Evolutionary conservation across 192 early-diverging fungal genomes (phyloP).

Genomic region (Anaeromyces robustus): DNA sequence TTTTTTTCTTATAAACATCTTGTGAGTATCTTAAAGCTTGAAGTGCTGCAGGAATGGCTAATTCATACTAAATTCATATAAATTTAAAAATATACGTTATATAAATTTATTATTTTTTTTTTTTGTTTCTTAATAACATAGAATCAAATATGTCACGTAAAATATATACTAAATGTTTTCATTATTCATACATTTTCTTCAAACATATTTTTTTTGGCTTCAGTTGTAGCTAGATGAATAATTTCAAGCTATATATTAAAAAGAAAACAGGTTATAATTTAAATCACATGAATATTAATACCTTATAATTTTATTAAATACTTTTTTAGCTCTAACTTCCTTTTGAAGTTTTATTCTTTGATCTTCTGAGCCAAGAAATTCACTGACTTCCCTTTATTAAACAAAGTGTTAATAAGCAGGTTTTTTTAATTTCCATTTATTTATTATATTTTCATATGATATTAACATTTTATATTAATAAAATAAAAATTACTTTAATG

Average conservation of each 20-base stretch:
- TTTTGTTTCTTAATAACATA: too few relatives aligned
- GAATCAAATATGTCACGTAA: too few relatives aligned
- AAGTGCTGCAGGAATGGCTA: conserved; percentile 40
- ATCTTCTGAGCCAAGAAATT: conserved; percentile 36
- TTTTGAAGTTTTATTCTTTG: conserved; percentile 25
- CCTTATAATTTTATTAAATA: neutral
- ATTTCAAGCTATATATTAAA: conserved; percentile 3
- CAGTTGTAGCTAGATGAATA: conserved; percentile 24
- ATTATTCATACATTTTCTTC: conserved; percentile 20
- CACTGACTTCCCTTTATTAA: conserved; percentile 22
- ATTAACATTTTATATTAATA: too few relatives aligned
- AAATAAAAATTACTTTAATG: conserved; percentile 18
- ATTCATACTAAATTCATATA: conserved; percentile 17
- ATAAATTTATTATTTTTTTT: conserved; percentile 1
- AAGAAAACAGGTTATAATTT: conserved; percentile 7
- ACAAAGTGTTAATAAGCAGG: too few relatives aligned
- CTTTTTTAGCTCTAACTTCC: conserved; percentile 19
- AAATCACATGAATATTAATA: neutral
- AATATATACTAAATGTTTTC: too few relatives aligned
- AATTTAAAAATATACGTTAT: conserved; percentile 4
- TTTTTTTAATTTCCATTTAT: neutral
- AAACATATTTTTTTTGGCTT: conserved; percentile 41
- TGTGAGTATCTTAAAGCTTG: conserved; percentile 38
- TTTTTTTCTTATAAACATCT: conserved; percentile 26
- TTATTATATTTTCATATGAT: too few relatives aligned